phyloP scores from a whole-genome alignment of 2,329 filamentous ascomycete species.

The Aspergillus pseudoviridinutans region DNA sequence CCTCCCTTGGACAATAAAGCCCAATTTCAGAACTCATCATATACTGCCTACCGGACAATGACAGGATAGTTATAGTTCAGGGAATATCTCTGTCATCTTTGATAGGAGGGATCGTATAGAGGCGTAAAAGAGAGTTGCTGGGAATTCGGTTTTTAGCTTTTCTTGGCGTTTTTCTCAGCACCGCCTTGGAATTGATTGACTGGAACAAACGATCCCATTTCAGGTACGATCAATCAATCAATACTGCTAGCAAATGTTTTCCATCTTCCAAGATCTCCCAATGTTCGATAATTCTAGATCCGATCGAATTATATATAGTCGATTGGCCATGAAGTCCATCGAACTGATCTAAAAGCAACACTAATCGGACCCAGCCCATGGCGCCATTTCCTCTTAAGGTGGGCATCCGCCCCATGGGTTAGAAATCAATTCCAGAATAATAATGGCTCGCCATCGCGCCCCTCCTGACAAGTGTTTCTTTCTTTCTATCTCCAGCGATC shows the following conservation, averaged over 20 bases:
- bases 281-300: neutral
- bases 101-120: neutral
- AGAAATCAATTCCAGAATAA: conserved; percentile 6
- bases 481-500: neutral
- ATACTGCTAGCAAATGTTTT: neutral
- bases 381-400: conserved; percentile 14
- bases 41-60: neutral
- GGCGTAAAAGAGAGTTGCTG: no score
- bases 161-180: neutral
- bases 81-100: neutral
- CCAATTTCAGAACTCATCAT: neutral
- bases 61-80: neutral
- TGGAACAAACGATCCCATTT: no score
- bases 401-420: conserved; percentile 1
- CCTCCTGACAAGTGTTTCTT: neutral
- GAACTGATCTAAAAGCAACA: neutral
- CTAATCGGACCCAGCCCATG: conserved; percentile 19
- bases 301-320: neutral
- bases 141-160: neutral
- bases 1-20: neutral
- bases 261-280: no score
- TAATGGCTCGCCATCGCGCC: conserved; percentile 2
- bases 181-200: neutral
- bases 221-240: neutral
- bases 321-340: neutral